Evolutionary conservation across 768 basidiomycete species (phyloP).

Genomic region (Leccinum pellstonianum): DNA sequence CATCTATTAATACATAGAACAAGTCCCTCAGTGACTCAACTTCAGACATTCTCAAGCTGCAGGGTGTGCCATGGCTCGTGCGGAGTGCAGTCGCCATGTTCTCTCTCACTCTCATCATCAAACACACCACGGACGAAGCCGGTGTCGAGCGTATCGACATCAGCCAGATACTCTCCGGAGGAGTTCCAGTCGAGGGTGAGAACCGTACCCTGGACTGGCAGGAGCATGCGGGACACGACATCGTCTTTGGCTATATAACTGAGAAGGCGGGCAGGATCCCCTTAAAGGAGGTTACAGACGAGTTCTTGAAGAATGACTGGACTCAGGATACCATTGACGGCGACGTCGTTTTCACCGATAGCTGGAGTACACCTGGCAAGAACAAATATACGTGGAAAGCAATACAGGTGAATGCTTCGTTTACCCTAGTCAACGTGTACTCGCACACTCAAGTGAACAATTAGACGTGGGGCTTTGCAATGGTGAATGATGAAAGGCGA

Average conservation of each 20-base stretch:
- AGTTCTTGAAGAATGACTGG: slow-evolving; percentile 44
- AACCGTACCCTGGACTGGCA: slow-evolving; percentile 56
- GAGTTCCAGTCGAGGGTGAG: slow-evolving; percentile 58
- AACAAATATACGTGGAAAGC: slow-evolving; percentile 59
- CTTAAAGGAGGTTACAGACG: slow-evolving; percentile 45
- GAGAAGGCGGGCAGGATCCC: slow-evolving; percentile 53
- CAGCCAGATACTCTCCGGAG: slow-evolving; percentile 62
- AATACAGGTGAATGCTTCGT: slow-evolving; percentile 48
- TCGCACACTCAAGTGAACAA: background rate
- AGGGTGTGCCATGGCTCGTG: slow-evolving; percentile 73
- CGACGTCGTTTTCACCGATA: slow-evolving; percentile 35
- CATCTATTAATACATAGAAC: slow-evolving; percentile 46
- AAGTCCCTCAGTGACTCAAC: slow-evolving; percentile 60
- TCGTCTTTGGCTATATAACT: slow-evolving; percentile 59
- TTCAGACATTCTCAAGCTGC: slow-evolving; percentile 64
- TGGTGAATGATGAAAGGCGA: slow-evolving; percentile 55
- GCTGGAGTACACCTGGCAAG: slow-evolving; percentile 62
- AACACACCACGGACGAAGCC: slow-evolving; percentile 60
- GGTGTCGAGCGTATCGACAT: slow-evolving; percentile 67
- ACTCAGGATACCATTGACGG: slow-evolving; percentile 38
- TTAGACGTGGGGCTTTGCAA: slow-evolving; percentile 64
- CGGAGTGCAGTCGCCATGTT: slow-evolving; percentile 59
- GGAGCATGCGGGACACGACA: slow-evolving; percentile 52
- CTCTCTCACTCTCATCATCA: slow-evolving; percentile 58
- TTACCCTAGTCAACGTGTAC: background rate